phyloP scores from a whole-genome alignment of 768 basidiomycete genomes.

The Lanmaoa pseudosensibilis region DNA sequence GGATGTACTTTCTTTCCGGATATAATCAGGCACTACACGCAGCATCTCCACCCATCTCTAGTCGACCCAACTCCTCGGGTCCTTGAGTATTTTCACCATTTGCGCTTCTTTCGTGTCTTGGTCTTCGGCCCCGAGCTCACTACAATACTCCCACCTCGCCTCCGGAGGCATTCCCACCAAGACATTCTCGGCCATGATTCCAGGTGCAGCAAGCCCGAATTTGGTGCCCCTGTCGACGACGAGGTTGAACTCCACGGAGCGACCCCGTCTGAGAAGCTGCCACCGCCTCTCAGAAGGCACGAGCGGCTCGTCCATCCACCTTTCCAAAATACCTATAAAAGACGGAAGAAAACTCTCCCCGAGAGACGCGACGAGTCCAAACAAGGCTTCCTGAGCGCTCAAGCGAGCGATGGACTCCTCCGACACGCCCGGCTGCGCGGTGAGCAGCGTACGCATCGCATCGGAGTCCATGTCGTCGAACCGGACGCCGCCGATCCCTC shows the following conservation, averaged over 20 bases:
- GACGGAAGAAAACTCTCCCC: constrained; percentile 47
- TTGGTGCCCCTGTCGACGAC: constrained; percentile 70
- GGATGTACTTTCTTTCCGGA: too few species aligned
- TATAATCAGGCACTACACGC: not conserved
- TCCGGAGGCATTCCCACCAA: constrained; percentile 65
- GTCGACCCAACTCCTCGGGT: constrained; percentile 20
- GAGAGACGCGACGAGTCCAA: constrained; percentile 43
- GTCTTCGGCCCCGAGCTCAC: constrained; percentile 50
- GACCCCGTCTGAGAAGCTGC: constrained; percentile 53
- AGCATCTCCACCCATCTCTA: not conserved
- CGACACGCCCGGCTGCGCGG: not conserved
- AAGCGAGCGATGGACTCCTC: constrained; percentile 6
- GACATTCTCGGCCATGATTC: constrained; percentile 62
- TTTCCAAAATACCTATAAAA: constrained; percentile 46
- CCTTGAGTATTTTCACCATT: constrained; percentile 48
- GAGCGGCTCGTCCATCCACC: constrained; percentile 34
- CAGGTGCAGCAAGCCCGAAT: constrained; percentile 61
- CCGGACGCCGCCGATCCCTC: constrained; percentile 58
- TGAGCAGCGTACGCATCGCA: constrained; percentile 27
- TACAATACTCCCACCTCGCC: constrained; percentile 69
- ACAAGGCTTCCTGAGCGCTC: constrained; percentile 39
- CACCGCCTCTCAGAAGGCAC: constrained; percentile 38
- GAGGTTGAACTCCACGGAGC: constrained; percentile 62
- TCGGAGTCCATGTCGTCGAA: constrained; percentile 51
- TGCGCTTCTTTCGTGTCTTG: constrained; percentile 48